A percentile compares a stretch with the other conserved stretches of the same genome.
phyloP scores from a whole-genome alignment of 495 filamentous ascomycete species.

The Oidiodendron maius region DNA sequence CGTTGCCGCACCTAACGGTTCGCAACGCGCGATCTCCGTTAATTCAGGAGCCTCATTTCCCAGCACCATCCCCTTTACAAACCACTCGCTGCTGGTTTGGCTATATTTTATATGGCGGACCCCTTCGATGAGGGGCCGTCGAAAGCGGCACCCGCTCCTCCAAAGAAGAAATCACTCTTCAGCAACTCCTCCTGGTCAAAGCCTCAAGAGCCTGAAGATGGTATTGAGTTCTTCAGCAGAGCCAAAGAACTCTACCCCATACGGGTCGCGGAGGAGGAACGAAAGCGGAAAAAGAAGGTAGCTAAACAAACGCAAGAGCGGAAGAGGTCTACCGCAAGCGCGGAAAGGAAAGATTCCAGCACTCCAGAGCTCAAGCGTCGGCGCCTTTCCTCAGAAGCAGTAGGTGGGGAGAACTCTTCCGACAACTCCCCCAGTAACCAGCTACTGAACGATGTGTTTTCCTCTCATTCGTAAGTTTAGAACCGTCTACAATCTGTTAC shows the following conservation, averaged over 20 bases:
- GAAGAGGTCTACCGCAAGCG: slow-evolving; percentile 26
- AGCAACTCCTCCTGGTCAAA: slow-evolving; percentile 58
- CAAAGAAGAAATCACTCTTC: slow-evolving; percentile 55
- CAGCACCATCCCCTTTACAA: neutral
- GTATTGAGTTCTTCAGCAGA: slow-evolving; percentile 59
- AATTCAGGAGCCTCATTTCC: neutral
- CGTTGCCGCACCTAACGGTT: slow-evolving; percentile 2
- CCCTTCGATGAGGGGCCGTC: slow-evolving; percentile 4
- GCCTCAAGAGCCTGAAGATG: slow-evolving; percentile 31
- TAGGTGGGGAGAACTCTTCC: slow-evolving; percentile 15
- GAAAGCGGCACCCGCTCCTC: slow-evolving; percentile 3
- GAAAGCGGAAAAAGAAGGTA: slow-evolving; percentile 38
- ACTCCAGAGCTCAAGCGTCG: slow-evolving; percentile 28
- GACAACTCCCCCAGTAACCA: slow-evolving; percentile 12
- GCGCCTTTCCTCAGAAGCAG: slow-evolving; percentile 13
- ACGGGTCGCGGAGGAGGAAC: slow-evolving; percentile 50
- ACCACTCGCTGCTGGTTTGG: neutral
- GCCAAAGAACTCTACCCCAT: slow-evolving; percentile 57
- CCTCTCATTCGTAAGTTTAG: slow-evolving; percentile 18
- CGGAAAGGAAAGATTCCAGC: slow-evolving; percentile 38
- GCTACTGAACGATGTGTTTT: slow-evolving; percentile 19
- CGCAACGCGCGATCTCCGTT: neutral
- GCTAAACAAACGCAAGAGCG: slow-evolving; percentile 50
- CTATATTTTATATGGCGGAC: no score
- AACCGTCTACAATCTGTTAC: slow-evolving; percentile 17